Conservation (phyloP, 495 filamentous ascomycete species). For the Tuber melanosporum region DNA sequence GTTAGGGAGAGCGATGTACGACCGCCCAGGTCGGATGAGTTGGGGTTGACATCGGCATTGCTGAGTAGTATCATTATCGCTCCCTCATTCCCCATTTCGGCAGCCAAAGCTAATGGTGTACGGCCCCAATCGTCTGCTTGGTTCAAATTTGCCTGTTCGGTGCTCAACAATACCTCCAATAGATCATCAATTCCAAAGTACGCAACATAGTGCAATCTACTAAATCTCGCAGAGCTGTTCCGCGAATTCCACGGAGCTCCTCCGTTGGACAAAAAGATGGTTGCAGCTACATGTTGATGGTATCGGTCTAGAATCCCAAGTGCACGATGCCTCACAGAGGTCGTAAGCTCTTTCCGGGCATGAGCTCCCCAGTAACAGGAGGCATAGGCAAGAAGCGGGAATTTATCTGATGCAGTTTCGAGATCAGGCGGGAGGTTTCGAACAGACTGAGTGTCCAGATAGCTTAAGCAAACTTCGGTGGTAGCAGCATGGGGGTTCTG, state of each 20-base stretch:
- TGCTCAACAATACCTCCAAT: neutral
- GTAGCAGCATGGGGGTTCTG: neutral
- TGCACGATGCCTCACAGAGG: neutral
- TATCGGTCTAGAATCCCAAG: neutral
- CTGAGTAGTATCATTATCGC: neutral
- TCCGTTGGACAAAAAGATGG: neutral
- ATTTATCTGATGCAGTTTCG: neutral
- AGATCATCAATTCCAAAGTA: neutral
- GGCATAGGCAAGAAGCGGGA: neutral
- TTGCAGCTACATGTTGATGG: neutral
- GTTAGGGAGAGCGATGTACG: neutral
- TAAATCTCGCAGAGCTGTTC: neutral
- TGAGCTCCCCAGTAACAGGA: neutral
- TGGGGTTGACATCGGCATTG: neutral
- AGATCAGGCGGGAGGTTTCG: neutral
- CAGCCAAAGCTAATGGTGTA: neutral
- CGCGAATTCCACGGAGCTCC: too few relatives aligned
- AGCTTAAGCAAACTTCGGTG: neutral
- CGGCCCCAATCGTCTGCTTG: neutral
- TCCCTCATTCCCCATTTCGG: neutral
- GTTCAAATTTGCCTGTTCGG: neutral
- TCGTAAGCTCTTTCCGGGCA: neutral
- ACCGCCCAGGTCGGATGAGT: neutral
- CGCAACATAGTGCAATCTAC: neutral
- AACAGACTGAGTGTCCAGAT: neutral